phyloP scores from a whole-genome alignment of 306 rosid species.

The Gastrolobium bilobum region DNA sequence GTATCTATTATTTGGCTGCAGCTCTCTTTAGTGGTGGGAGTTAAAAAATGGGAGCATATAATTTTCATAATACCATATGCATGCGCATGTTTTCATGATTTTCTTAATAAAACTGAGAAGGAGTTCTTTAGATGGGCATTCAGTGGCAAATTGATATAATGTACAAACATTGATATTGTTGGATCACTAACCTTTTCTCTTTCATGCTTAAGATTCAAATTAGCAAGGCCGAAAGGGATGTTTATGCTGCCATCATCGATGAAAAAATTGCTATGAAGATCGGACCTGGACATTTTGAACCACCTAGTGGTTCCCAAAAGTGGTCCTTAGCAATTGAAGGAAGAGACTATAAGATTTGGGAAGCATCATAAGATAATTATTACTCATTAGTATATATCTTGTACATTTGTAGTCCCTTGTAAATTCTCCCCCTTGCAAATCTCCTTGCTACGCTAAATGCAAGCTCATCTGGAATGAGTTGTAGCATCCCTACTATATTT shows the following conservation, averaged over 20 bases:
- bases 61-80: not conserved
- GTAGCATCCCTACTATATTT: constrained; percentile 1
- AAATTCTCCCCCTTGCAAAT: not conserved
- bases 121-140: constrained; percentile 6
- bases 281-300: constrained; percentile 87
- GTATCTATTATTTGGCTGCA: not conserved
- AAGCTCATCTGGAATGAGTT: constrained; percentile 17
- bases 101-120: not conserved
- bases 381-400: constrained; percentile 4
- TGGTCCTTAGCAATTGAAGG: constrained; percentile 74
- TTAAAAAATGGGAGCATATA: not conserved
- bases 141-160: not conserved
- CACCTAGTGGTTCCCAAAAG: constrained; percentile 55
- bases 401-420: constrained; percentile 24
- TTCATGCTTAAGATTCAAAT: constrained; percentile 63
- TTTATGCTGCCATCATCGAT: constrained; percentile 80
- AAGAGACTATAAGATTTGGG: constrained; percentile 86
- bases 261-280: constrained; percentile 77
- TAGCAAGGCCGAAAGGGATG: constrained; percentile 70
- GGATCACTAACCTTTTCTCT: constrained; percentile 33
- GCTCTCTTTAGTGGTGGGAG: not conserved
- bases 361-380: constrained; percentile 49
- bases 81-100: constrained; percentile 17
- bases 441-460: not conserved
- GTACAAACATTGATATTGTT: not conserved